Evolutionary conservation across 495 filamentous ascomycete species (phyloP), one percentile per base, ranked within the genome.

Genomic region (Lindgomyces ingoldianus): DNA sequence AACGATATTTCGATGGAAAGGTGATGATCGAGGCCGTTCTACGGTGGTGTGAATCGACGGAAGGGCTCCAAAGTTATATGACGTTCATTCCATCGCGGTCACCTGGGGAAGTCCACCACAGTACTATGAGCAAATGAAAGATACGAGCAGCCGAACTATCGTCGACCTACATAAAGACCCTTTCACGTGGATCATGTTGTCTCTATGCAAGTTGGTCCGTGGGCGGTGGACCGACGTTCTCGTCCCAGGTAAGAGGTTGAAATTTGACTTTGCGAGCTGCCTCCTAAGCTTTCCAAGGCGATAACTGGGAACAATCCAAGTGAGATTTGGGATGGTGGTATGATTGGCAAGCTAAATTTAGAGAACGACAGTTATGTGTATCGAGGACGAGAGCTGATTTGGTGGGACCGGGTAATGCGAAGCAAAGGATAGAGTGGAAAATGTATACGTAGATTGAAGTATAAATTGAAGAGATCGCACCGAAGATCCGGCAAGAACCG

Each of bases 121-220:
- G 14, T 26, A 64, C 60, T 69, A 51, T 69, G 55, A 25, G 14
- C 60, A 69, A 57, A 64, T 69, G 66, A 69, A 69, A 60, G 47
- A 64, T 64, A 69, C 66, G 66, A 60, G 6, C n/a, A 48, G 11
- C 24, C 14, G 27, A 29, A 52, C 52, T 58, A 55, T 55, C 45
- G 19, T 52, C 9, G 45, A 47, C 27, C 18, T 60, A 47, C 59
- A 30, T 19, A n/a, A 14, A n/a, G 36, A 9, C 18, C 8, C 29
- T 56, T 64, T 60, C 66, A 69, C 66, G 57, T 69, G 66, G 49
- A 19, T 18, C 10, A 46, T 53, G 52, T 47, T 50, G 14, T 11
- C 49, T 24, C 0, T 30, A 18, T 67, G 57, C 64, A 67, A 16
- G 9, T 61, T 24, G 39, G 57, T 53, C 46, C 47, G 45, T 59